Base-by-base conservation (phyloP, 2,329 filamentous ascomycete genomes). In the Fusarium foetens region DNA sequence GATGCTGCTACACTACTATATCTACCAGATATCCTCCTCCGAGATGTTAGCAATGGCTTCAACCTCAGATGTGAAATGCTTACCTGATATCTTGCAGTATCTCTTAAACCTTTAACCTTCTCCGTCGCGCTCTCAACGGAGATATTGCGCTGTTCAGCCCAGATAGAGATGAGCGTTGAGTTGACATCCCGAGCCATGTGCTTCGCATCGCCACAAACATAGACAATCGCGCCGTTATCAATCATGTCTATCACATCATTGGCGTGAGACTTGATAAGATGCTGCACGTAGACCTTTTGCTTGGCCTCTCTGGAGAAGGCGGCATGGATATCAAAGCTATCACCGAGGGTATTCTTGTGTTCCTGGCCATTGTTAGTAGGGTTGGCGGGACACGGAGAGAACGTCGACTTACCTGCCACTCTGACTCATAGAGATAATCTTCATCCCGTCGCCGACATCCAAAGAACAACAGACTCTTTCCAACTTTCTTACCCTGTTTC, bases 21-120 rank as follows among this genome's bases (percentile, higher is more conserved):
- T 31, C 19, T 59, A 59, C 57, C 57, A 59, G 14, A 59, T 59
- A 13, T 59, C 57, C 23, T 59, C 57, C 57, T 58, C 17, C 10
- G 6, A 39, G 4, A 1, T 19, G 7, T 58, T n/a, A 58, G 33
- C 27, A 17, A 58, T 4, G 3, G 8, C 6, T 0, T 16, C 23
- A 19, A 12, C 3, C 2, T 2, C 11, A 2, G 19, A 7, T 4
- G 1, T 9, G 17, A 6, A 21, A 16, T 39, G 8, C 55, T 31
- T 38, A 58, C 55, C 33, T 59, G 57, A 4, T 59, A 59, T 17
- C 46, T 4, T 1, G 27, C 19, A 2, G 14, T 35, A 1, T 59
- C 46, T 0, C 57, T 59, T 12, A 59, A 7, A 6, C 23, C 6
- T 14, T 53, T 59, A 6, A 59, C 36, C 19, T 35, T 29, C 8